A percentile compares a stretch with the other conserved stretches of the same genome.
These are phyloP conservation scores for Lagenaria siceraria DNA, from an alignment of 306 rosid species.

Conservation along the genomic window DNA sequence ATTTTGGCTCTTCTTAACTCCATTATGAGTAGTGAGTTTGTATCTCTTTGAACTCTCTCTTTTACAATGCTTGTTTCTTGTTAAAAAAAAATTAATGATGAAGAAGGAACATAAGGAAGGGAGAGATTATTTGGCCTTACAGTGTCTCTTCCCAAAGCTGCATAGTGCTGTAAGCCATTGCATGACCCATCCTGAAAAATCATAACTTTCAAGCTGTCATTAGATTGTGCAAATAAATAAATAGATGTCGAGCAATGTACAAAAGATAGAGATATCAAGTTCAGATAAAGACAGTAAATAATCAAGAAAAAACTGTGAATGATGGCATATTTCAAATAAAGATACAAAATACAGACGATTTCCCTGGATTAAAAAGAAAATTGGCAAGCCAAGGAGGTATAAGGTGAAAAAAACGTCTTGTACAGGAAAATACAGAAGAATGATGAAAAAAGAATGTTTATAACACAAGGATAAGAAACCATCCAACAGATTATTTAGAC, in stretches of 20 bases:
- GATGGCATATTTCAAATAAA: background rate
- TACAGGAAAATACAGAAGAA: background rate
- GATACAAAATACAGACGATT: background rate
- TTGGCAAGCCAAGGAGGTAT: background rate
- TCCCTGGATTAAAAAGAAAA: background rate
- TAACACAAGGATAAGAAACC: background rate
- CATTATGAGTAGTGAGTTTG: too few relatives aligned
- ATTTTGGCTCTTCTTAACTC: too few relatives aligned
- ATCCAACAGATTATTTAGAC: background rate
- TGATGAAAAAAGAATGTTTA: background rate
- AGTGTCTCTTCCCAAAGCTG: slow-evolving; percentile 74
- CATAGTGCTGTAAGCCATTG: slow-evolving; percentile 87
- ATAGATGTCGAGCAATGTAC: background rate
- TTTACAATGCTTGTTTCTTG: too few relatives aligned
- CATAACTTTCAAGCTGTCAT: slow-evolving; percentile 7
- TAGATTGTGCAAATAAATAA: slow-evolving; percentile 2
- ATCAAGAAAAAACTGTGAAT: background rate
- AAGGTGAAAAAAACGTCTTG: background rate
- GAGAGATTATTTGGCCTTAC: slow-evolving; percentile 31
- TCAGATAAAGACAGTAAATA: background rate
- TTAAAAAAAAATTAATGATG: too few relatives aligned
- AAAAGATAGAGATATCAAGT: background rate
- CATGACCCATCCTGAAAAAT: slow-evolving; percentile 78
- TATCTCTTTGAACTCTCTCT: too few relatives aligned
- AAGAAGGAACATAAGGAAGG: background rate